phyloP scores from a whole-genome alignment of 225 moss, liverwort and hornwort species.

The Sphagnum contortum region DNA sequence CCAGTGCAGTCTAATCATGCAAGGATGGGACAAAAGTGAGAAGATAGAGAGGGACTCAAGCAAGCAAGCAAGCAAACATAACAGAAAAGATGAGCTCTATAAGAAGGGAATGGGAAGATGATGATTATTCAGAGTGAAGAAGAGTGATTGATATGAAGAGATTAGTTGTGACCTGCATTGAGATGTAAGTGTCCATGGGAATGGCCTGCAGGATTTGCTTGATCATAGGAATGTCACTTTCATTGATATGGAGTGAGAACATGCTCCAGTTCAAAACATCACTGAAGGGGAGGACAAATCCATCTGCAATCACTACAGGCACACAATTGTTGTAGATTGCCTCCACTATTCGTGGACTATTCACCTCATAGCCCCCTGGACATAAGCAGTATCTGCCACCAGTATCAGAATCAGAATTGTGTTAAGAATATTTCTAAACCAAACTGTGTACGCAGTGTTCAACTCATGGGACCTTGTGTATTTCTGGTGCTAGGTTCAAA shows the following conservation, averaged over 20 bases:
- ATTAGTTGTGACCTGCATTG: constrained; percentile 34
- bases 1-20: not conserved
- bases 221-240: constrained; percentile 70
- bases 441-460: too few relatives aligned
- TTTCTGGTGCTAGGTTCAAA: too few relatives aligned
- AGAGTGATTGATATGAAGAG: not conserved
- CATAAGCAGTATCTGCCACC: constrained; percentile 57
- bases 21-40: not conserved
- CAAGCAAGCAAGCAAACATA: not conserved
- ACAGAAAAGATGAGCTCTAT: not conserved
- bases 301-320: constrained; percentile 87
- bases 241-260: constrained; percentile 55
- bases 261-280: constrained; percentile 84
- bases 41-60: not conserved
- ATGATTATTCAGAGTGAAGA: not conserved
- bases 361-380: constrained; percentile 93
- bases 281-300: constrained; percentile 88
- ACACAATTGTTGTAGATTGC: constrained; percentile 92
- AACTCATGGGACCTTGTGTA: too few relatives aligned
- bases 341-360: constrained; percentile 88
- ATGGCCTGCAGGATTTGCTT: constrained; percentile 63
- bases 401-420: not conserved
- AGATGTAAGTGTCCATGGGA: constrained; percentile 26
- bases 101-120: not conserved
- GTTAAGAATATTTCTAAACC: too few relatives aligned